Base-by-base conservation (phyloP, 805 yeast species). In the Danielia oregonensis region DNA sequence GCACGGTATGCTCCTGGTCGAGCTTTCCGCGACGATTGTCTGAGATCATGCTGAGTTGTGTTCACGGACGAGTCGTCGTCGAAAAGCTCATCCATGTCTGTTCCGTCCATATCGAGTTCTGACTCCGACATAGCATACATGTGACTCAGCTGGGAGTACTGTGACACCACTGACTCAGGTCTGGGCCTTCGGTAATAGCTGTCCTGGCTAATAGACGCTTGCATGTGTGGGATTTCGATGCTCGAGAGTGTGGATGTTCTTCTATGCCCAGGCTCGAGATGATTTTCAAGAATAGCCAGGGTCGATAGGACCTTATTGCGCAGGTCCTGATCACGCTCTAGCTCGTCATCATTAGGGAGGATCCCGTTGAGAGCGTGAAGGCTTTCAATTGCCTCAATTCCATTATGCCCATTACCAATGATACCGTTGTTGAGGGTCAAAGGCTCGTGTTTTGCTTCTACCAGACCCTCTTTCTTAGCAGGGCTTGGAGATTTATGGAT, bases 61-160 rank as follows among this genome's bases (percentile, higher is more conserved):
- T 61, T 65, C 26, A 65, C 42, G 11, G 68, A 61, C 5, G 66
- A 57, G 29, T 62, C 66, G 24, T 60, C 66, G 29, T 44, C 45
- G 30, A 53, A 57, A 37, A 54, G 59, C 24, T 61, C 62, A 2
- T 50, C 69, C 56, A 56, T 53, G 8, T 64, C 71, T 2, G 70
- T 59, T 29, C 61, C 71, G 26, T 60, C 68, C 30, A 57, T 53
- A 22, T 66, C 71, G 26, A 63, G 44, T 34, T 67, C 73, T 4
- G 65, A 60, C 35, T 63, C 73, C 3, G 71, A 64, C 48, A 65
- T 62, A 12, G 68, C 58, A 6, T 68, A 65, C 40, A 65, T 46
- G 37, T 68, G 72, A 48, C 68, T 60, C 25, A 59, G 39, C 31
- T 66, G 70, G 42, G 68, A 61, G 18, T 59, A 41, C 44, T 64